phyloP scores from a whole-genome alignment of 768 basidiomycete genomes.

The Xerocomellus intermedius region DNA sequence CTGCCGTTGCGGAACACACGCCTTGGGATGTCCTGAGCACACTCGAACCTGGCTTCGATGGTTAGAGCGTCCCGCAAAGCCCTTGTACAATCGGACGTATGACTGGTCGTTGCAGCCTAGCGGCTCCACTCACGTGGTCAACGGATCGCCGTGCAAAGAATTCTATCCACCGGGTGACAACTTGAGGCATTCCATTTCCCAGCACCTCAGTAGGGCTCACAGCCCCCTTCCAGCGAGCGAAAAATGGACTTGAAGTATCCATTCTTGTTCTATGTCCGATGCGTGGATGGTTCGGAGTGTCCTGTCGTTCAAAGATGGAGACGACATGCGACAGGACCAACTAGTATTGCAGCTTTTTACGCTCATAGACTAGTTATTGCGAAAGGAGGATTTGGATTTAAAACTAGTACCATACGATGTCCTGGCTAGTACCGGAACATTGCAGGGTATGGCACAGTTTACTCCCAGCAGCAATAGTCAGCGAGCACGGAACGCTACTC shows the following conservation, averaged over 20 bases:
- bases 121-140: background rate
- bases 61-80: background rate
- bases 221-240: background rate
- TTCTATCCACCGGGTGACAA: background rate
- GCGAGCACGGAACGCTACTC: slow-evolving; percentile 83
- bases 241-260: background rate
- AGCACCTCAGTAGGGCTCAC: slow-evolving; percentile 11
- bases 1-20: no score
- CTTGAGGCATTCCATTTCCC: slow-evolving; percentile 12
- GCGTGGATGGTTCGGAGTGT: slow-evolving; percentile 80
- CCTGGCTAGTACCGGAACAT: slow-evolving; percentile 81
- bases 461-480: slow-evolving; percentile 93
- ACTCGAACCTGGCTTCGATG: background rate
- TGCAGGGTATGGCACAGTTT: slow-evolving; percentile 96
- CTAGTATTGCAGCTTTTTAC: slow-evolving; percentile 98
- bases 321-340: slow-evolving; percentile 98
- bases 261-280: slow-evolving; percentile 88
- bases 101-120: background rate
- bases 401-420: slow-evolving; percentile 91
- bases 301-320: slow-evolving; percentile 97
- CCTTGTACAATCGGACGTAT: background rate
- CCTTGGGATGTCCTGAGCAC: background rate
- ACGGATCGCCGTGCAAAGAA: slow-evolving; percentile 11
- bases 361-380: slow-evolving; percentile 89
- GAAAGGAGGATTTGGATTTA: slow-evolving; percentile 94